Evolutionary conservation across 2,329 filamentous ascomycete genomes (phyloP), one percentile per base, ranked within the genome.

Genomic region (Dryadomyces sulphureus): DNA sequence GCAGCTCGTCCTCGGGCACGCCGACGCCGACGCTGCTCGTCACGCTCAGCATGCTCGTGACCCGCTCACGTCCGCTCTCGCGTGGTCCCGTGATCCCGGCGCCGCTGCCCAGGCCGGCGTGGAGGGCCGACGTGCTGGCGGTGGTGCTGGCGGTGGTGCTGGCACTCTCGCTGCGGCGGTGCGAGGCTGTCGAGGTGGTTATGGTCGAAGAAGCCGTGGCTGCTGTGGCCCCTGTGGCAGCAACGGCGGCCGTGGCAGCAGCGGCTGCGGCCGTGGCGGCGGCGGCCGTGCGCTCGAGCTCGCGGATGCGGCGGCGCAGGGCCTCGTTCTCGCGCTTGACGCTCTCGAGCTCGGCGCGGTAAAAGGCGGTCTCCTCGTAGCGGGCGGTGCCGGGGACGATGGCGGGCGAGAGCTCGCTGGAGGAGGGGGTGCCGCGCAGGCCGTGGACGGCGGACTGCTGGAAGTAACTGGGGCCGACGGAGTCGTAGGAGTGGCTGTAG

Each of bases 311-410:
- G 46, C 69, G 65, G 63, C 77, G 79, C 40, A 83, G 60, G 0
- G 60, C 58, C 45, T 82, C 78, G 49, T 83, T 82, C 60, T 83
- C 79, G 41, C 69, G 66, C 61, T 79, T 81, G 35, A 75, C 73
- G 5, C 55, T 62, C 21, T 82, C 78, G 0, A 82, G 63, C 56
- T 82, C 78, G 34, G 69, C 65, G 5, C 77, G 66, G 54, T 75
- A 76, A 49, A 69, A 71, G 0, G 70, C 72, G 1, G 74, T 74
- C 59, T 82, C 78, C 52, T 81, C 78, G 56, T 78, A 79, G 12
- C 77, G 69, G 11, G 67, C 59, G 0, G 76, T 80, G 2, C 69
- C 74, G 2, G 72, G 69, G 52, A 81, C 61, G 22, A 77, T 59
- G 3, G 69, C 67, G 0, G 74, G 73, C 11, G 73, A 76, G 21